These are phyloP conservation scores for Austropuccinia psidii DNA, from an alignment of 1,284 basidiomycete species.

Conservation along the genomic window DNA sequence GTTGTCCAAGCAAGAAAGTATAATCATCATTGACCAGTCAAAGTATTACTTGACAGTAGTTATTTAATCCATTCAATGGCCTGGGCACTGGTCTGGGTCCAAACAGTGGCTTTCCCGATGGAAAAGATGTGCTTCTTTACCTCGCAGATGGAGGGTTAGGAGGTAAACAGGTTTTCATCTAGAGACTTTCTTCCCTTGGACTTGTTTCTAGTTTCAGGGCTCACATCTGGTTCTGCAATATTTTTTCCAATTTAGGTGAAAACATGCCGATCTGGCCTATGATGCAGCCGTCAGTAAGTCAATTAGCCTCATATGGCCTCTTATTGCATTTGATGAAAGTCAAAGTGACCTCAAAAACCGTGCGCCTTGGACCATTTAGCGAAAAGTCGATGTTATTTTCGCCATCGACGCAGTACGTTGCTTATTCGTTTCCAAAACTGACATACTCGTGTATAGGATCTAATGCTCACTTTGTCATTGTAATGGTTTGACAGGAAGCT, in stretches of 20 bases:
- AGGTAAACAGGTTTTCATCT: conserved; percentile 4
- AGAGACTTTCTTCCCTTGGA: neutral
- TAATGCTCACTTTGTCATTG: neutral
- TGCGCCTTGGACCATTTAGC: too few relatives aligned
- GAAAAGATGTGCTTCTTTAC: conserved; percentile 16
- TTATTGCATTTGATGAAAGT: neutral
- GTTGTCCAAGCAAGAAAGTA: neutral
- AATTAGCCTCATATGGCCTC: neutral
- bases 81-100: neutral
- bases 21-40: neutral
- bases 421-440: neutral
- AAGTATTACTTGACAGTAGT: neutral
- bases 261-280: conserved; percentile 34
- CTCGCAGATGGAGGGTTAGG: conserved; percentile 31
- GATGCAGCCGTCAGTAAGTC: conserved; percentile 30
- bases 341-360: neutral
- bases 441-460: too few relatives aligned
- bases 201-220: neutral
- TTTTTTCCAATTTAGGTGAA: conserved; percentile 13
- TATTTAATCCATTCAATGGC: conserved; percentile 30
- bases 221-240: neutral
- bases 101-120: conserved; percentile 26
- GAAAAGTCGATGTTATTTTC: conserved; percentile 32
- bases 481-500: neutral
- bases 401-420: conserved; percentile 29